Evolutionary conservation across 257 asterid species (phyloP), one percentile per base, ranked within the genome.

Genomic region (Solanum corneliomulleri): DNA sequence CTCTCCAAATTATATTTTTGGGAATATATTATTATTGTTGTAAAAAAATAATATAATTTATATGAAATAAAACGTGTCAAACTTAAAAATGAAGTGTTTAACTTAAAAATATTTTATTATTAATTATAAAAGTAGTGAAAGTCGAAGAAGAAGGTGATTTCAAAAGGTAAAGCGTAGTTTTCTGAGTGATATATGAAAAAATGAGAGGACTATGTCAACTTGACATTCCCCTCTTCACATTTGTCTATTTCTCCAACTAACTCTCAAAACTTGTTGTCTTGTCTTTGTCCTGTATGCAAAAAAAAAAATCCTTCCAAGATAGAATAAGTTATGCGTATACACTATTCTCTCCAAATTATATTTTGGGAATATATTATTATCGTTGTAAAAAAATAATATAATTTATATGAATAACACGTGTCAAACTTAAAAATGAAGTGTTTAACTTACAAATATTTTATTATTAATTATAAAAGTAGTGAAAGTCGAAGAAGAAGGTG

Each of bases 121-220:
- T 21, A 64, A 64, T 25, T 11, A 52, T 52, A 52, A 52, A 52
- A 52, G 23, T 2, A 11, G 16, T 11, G 33, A 64, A n/a, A 75
- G 33, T 75, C 31, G 10, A 74, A 37, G 27, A 18, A 76, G 25
- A 76, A 42, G 18, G 23, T 75, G 56, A 76, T 49, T 80, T 41
- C 44, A 72, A 33, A 82, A 66, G 91, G 91, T 71, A 86, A 76
- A 83, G 86, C 91, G 87, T 64, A 88, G 42, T 82, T 42, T 74
- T 82, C 89, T 89, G 27, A 66, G 37, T 15, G 39, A 89, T 84
- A 23, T 49, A 70, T 49, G 69, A 60, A 74, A 76, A 84, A 45
- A 66, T 2, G 62, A 77, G 29, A 83, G 60, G 89, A 83, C 77
- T 37, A 2, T 39, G 86, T 87, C 88, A 87, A 71, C 85, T 81